Conservation (phyloP, 768 basidiomycete genomes). For the Collybia nuda region DNA sequence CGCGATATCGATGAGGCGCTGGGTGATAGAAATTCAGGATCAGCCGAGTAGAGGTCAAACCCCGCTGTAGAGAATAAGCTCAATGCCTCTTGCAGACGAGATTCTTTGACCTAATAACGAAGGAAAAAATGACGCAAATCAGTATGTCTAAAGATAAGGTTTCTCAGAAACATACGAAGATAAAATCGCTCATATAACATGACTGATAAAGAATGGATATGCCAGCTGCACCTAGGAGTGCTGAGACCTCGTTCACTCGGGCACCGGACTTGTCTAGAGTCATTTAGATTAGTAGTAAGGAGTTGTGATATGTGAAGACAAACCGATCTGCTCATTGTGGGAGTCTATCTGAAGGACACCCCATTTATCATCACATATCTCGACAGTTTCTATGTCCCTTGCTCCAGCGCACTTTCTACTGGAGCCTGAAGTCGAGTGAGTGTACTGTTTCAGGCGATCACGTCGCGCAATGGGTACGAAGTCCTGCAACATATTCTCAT, state of each 20-base stretch:
- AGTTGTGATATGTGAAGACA: conserved; percentile 16
- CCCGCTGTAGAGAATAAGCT: conserved; percentile 58
- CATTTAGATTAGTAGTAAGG: conserved; percentile 5
- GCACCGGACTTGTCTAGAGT: conserved; percentile 64
- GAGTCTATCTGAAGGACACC: conserved; percentile 81
- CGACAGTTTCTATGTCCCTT: conserved; percentile 49
- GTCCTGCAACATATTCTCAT: conserved; percentile 52
- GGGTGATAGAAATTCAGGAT: conserved; percentile 24
- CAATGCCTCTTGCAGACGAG: conserved; percentile 63
- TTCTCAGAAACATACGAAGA: conserved; percentile 53
- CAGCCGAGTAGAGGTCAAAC: conserved; percentile 61
- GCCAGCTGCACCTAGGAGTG: conserved; percentile 71
- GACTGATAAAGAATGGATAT: conserved; percentile 84
- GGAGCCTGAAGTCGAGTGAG: conserved; percentile 37
- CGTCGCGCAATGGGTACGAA: conserved; percentile 62
- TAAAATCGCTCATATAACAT: conserved; percentile 81
- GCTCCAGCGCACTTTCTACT: conserved; percentile 22
- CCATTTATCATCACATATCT: conserved; percentile 76
- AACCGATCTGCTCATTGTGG: conserved; percentile 70
- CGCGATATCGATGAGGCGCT: conserved; percentile 14
- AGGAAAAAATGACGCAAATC: too few species aligned
- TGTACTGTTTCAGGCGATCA: conserved; percentile 48
- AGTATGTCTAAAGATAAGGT: too few species aligned
- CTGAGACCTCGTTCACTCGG: conserved; percentile 73
- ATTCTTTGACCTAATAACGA: conserved; percentile 58